Percentiles rank a stretch among this genome's conserved stretches.
These are phyloP conservation scores for Ogataea kodamae DNA, from an alignment of 805 yeast genomes.

Conservation along the genomic window DNA sequence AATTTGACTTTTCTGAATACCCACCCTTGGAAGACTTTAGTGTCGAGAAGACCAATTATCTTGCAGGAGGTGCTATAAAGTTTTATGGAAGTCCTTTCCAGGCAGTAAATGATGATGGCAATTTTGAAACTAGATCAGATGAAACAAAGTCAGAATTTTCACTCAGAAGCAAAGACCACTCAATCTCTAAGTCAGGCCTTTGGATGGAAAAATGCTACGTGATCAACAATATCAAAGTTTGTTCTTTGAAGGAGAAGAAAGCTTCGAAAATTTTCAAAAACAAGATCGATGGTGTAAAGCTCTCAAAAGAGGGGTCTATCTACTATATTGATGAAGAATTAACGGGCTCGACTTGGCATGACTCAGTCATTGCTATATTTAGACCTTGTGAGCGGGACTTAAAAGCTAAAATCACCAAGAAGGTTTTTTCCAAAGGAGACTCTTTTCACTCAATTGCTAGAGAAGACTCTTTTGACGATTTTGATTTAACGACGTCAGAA, in stretches of 20 bases:
- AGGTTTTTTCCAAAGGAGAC: slow-evolving; percentile 21
- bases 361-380: slow-evolving; percentile 25
- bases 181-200: slow-evolving; percentile 12
- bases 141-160: neutral
- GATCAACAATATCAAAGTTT: slow-evolving; percentile 12
- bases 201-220: slow-evolving; percentile 19
- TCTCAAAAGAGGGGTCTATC: slow-evolving; percentile 30
- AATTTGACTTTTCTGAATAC: slow-evolving; percentile 7
- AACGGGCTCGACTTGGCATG: slow-evolving; percentile 27
- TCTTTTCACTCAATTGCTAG: slow-evolving; percentile 12
- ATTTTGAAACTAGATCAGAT: neutral
- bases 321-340: slow-evolving; percentile 27
- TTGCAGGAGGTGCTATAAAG: slow-evolving; percentile 20
- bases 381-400: slow-evolving; percentile 32
- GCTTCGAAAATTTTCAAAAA: slow-evolving; percentile 20
- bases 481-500: slow-evolving; percentile 16
- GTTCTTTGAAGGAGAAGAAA: slow-evolving; percentile 26
- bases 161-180: slow-evolving; percentile 8
- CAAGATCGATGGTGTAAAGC: slow-evolving; percentile 30
- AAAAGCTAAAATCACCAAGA: slow-evolving; percentile 27
- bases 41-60: slow-evolving; percentile 23
- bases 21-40: slow-evolving; percentile 17
- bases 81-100: slow-evolving; percentile 18
- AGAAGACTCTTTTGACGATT: slow-evolving; percentile 16
- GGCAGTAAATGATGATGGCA: slow-evolving; percentile 14